Conservation (phyloP, 345 rosid genomes). For the Sapria himalayana region DNA sequence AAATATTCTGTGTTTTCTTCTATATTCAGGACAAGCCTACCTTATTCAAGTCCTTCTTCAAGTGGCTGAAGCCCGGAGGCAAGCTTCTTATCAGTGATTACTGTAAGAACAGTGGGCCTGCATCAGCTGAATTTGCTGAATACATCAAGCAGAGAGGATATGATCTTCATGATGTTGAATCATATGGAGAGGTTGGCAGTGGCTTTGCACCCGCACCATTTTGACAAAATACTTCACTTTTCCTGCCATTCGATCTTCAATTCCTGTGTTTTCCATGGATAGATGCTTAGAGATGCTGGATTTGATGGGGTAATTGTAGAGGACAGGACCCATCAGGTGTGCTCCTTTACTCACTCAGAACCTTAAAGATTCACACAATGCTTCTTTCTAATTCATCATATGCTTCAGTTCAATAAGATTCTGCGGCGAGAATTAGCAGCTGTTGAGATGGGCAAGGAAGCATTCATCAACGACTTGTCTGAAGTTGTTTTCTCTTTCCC, state of each 20-base stretch:
- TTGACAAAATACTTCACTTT: no score
- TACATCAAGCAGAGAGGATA: conserved; percentile 83
- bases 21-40: conserved; percentile 75
- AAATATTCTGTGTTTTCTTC: no score
- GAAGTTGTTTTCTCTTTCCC: conserved; percentile 19
- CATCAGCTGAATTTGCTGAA: conserved; percentile 42
- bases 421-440: conserved; percentile 43
- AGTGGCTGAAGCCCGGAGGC: conserved; percentile 94
- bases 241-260: no score
- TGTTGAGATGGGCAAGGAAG: conserved; percentile 57
- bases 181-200: conserved; percentile 77
- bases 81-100: conserved; percentile 83
- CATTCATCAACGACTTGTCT: conserved; percentile 56
- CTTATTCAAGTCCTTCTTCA: conserved; percentile 60
- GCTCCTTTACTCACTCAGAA: no score
- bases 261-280: no score
- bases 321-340: conserved; percentile 73
- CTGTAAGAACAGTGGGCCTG: conserved; percentile 49
- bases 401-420: conserved; percentile 48
- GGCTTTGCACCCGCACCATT: conserved; percentile 1
- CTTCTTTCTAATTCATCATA: no score
- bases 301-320: conserved; percentile 53
- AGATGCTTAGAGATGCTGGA: conserved; percentile 88
- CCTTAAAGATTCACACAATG: no score
- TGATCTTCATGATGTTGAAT: conserved; percentile 64